Evolutionary conservation across 305 asterid genomes (phyloP), one percentile per base, ranked within the genome.

Genomic region (Fraxinus platypoda): DNA sequence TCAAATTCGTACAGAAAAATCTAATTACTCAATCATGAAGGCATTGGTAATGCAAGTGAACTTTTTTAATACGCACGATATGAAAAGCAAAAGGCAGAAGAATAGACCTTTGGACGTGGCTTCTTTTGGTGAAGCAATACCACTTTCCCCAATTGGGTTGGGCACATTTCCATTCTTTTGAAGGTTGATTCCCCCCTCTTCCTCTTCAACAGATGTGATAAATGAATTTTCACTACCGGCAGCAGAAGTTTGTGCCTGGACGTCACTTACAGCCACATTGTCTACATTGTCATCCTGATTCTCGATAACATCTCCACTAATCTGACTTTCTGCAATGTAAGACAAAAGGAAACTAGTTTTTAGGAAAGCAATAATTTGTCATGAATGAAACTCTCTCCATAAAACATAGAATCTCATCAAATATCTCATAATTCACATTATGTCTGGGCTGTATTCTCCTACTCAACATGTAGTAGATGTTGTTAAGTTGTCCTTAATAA

Each of bases 21-120:
- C 19, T 21, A 74, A 46, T 52, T 30, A 49, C 62, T 1, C 12
- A 23, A 74, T 81, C 38, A 19, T 17, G 23, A 12, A 23, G 74
- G 26, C 28, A n/a, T 73, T 4, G 23, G 6, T 31, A 54, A 72
- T 72, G 21, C 74, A 81, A 81, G 34, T 52, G 37, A 15, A 57
- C 33, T 41, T 66, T 74, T 75, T 31, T 26, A 43, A 79, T 8
- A 54, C 25, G 72, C 76, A 82, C 68, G 34, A 82, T 80, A 25
- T 54, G 26, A 37, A 71, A 46, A 54, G 25, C 57, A 34, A 73
- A 72, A 26, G 33, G 78, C 81, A 81, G 35, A 74, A 74, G 73
- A 21, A 72, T 54, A 81, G 81, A 93, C 95, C 98, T 91, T 86
- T 88, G 8, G 83, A 77, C 26, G 83, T 62, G 19, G 87, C 76